A percentile compares a stretch with the other conserved stretches of the same genome.
Evolutionary conservation across 495 filamentous ascomycete species (phyloP).

Genomic region (Cenococcum geophilum): DNA sequence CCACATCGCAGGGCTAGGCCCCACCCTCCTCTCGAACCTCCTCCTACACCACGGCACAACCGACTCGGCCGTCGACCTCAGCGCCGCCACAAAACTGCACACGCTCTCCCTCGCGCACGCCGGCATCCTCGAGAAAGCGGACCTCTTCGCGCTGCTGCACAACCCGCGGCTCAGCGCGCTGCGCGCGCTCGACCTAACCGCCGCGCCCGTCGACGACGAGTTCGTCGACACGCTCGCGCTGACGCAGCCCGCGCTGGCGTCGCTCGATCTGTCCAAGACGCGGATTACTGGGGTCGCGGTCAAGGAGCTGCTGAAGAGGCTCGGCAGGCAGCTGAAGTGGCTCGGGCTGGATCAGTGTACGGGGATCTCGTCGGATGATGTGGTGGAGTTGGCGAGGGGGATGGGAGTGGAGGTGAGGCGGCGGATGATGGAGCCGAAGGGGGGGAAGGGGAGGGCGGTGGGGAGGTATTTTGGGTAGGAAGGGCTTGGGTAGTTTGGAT

Average conservation of each 20-base stretch:
- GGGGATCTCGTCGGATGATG: constrained; percentile 15
- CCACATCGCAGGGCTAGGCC: constrained; percentile 1
- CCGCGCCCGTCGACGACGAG: constrained; percentile 3
- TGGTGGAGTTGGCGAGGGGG: constrained; percentile 13
- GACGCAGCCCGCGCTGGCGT: neutral
- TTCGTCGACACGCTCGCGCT: neutral
- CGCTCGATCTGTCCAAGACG: constrained; percentile 16
- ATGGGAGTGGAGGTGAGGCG: constrained; percentile 17
- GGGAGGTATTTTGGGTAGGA: constrained; percentile 9
- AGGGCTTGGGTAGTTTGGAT: no score
- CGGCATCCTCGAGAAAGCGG: constrained; percentile 14
- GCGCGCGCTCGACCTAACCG: neutral
- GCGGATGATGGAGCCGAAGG: constrained; percentile 8
- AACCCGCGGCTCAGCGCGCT: neutral
- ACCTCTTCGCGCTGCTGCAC: constrained; percentile 4
- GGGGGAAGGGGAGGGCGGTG: constrained; percentile 3
- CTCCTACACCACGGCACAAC: neutral
- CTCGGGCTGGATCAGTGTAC: constrained; percentile 16
- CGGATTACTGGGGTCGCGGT: constrained; percentile 18
- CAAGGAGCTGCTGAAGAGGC: constrained; percentile 16
- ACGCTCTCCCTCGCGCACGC: neutral
- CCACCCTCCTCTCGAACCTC: constrained; percentile 2
- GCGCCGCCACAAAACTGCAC: neutral
- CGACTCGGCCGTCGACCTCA: neutral
- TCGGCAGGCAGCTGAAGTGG: constrained; percentile 6